Conservation (phyloP, 1,284 basidiomycete species). For the Cronartium ribicola region DNA sequence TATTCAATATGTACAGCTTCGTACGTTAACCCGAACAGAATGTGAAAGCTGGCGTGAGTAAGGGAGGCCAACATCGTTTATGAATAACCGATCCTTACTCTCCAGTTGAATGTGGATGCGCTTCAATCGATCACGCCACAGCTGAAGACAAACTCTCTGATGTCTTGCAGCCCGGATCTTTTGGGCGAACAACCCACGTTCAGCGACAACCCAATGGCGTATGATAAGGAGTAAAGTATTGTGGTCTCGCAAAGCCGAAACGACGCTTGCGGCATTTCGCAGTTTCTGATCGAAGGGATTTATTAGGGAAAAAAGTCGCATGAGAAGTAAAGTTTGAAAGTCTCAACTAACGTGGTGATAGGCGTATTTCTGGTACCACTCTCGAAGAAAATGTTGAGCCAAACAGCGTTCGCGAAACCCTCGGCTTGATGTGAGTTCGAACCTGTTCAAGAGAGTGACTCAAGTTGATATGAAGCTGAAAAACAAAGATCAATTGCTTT, state of each 20-base stretch:
- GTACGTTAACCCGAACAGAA: not conserved
- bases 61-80: not conserved
- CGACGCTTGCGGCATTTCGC: not conserved
- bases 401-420: not conserved
- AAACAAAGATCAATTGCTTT: not conserved
- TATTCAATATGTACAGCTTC: not conserved
- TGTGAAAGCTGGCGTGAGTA: not conserved
- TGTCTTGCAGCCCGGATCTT: not conserved
- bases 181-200: not conserved
- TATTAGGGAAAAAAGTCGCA: not conserved
- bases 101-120: not conserved
- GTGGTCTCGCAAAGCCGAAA: not conserved
- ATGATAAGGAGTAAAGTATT: not conserved
- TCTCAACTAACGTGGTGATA: not conserved
- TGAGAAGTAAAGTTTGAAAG: not conserved
- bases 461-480: not conserved
- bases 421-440: not conserved
- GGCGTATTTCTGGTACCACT: not conserved
- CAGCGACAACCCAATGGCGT: not conserved
- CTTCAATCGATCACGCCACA: not conserved
- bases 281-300: not conserved
- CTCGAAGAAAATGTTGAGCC: not conserved
- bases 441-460: not conserved
- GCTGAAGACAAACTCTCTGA: not conserved
- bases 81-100: not conserved